Evolutionary conservation across 768 basidiomycete genomes (phyloP), one percentile per base, ranked within the genome.

Genomic region (Lactifluus subvellereus): DNA sequence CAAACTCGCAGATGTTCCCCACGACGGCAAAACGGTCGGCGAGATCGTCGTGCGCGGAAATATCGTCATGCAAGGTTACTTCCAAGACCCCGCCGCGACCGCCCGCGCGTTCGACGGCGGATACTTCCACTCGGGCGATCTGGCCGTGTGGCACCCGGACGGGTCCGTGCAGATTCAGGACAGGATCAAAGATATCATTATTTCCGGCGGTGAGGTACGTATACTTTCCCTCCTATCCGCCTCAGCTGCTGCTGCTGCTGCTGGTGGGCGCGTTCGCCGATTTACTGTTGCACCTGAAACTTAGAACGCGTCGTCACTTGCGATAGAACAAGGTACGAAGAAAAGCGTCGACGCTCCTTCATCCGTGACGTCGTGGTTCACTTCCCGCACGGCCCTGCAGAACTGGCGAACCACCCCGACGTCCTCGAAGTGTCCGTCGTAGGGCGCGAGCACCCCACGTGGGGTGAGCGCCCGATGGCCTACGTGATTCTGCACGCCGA

Each of bases 21-120:
- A 78, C 49, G 90, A 95, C 67, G 92, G 92, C 5, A 84, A 82
- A 67, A 90, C 91, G 1, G 75, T 93, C 10, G 94, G 94, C 16
- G 93, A 95, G 74, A 81, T 95, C 62, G 83, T 90, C 50, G 85
- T 85, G 16, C 80, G 86, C 54, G 94, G 93, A 13, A 94, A 94
- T 70, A 88, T 94, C 61, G 86, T 89, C 66, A 93, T 94, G 92
- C 89, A 87, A 71, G 91, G 91, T 84, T 95, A 95, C 71, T 94
- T 87, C 77, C 77, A 78, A n/a, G 91, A 95, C 68, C 78, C 84
- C 2, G 85, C 83, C 56, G 92, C 94, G 18, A 95, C 93, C 4
- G 76, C 73, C 51, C 87, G 86, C 70, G 91, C 91, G 6, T 92
- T 94, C 73, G 78, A 79, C 43, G 91, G 91, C 55, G 91, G 91